These are phyloP conservation scores for Cyberlindnera mycetangii DNA, from an alignment of 805 yeast species.

Conservation along the genomic window DNA sequence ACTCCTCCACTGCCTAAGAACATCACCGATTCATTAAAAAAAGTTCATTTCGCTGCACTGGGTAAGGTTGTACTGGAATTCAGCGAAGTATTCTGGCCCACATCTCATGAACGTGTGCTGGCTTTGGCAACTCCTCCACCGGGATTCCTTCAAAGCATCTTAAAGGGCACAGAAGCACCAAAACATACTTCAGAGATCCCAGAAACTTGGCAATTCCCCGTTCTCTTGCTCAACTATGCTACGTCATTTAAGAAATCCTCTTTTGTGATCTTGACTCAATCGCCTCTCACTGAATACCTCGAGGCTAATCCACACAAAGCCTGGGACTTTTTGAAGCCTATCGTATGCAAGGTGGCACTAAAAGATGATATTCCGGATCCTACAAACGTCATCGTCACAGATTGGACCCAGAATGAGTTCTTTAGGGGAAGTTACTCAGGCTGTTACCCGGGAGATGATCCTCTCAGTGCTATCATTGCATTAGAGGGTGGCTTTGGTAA, in stretches of 20 bases:
- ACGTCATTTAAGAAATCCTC: conserved; percentile 46
- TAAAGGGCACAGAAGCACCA: conserved; percentile 7
- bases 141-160: conserved; percentile 18
- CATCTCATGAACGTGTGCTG: conserved; percentile 47
- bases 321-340: conserved; percentile 58
- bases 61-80: conserved; percentile 77
- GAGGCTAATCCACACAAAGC: conserved; percentile 49
- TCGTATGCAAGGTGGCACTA: conserved; percentile 15
- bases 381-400: conserved; percentile 45
- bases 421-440: conserved; percentile 83
- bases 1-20: conserved; percentile 48
- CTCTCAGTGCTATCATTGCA: conserved; percentile 59
- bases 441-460: conserved; percentile 64
- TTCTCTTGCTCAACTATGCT: conserved; percentile 55
- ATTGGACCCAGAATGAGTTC: conserved; percentile 81
- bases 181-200: background rate
- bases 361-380: conserved; percentile 35
- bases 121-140: conserved; percentile 40
- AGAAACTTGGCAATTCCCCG: conserved; percentile 55
- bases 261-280: conserved; percentile 65
- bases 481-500: conserved; percentile 55
- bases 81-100: conserved; percentile 56
- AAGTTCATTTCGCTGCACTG: conserved; percentile 59
- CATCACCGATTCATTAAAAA: conserved; percentile 41
- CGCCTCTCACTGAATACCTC: conserved; percentile 61